These are phyloP conservation scores for Bipolaris gigantea DNA, from an alignment of 2,329 filamentous ascomycete genomes.

Conservation along the genomic window DNA sequence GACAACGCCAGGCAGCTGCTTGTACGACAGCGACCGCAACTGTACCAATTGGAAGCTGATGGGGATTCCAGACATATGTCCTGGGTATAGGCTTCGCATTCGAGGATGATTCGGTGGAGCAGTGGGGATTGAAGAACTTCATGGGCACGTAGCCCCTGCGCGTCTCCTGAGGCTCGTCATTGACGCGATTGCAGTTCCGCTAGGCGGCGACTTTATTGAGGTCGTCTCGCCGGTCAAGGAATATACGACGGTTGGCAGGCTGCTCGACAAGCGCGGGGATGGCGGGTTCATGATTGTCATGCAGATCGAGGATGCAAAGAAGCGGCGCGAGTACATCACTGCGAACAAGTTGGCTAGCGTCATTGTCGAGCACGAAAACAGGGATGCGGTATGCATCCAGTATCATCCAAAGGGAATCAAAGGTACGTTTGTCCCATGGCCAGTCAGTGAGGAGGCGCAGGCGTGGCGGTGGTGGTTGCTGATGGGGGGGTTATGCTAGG, in stretches of 20 bases:
- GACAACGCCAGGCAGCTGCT: constrained; percentile 29
- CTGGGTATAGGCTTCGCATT: constrained; percentile 48
- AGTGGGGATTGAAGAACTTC: constrained; percentile 49
- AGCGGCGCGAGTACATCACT: constrained; percentile 45
- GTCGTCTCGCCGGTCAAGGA: constrained; percentile 45
- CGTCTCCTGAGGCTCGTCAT: background rate
- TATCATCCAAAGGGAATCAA: constrained; percentile 51
- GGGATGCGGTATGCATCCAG: constrained; percentile 45
- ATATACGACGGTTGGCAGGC: constrained; percentile 47
- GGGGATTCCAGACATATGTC: constrained; percentile 33
- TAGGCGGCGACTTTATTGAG: constrained; percentile 51
- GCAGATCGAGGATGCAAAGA: constrained; percentile 48
- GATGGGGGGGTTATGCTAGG: constrained; percentile 26
- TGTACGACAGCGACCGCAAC: constrained; percentile 15
- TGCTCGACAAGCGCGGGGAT: constrained; percentile 49
- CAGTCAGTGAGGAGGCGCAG: background rate
- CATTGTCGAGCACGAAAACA: constrained; percentile 43
- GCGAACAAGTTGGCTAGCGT: constrained; percentile 40
- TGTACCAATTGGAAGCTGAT: constrained; percentile 2
- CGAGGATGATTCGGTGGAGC: constrained; percentile 43
- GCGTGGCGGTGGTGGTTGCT: background rate
- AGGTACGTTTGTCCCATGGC: constrained; percentile 20
- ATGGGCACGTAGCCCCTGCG: constrained; percentile 30
- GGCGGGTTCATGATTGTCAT: constrained; percentile 56
- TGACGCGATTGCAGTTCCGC: constrained; percentile 36